phyloP scores from a whole-genome alignment of 257 asterid genomes.

The Fraxinus cuspidata region DNA sequence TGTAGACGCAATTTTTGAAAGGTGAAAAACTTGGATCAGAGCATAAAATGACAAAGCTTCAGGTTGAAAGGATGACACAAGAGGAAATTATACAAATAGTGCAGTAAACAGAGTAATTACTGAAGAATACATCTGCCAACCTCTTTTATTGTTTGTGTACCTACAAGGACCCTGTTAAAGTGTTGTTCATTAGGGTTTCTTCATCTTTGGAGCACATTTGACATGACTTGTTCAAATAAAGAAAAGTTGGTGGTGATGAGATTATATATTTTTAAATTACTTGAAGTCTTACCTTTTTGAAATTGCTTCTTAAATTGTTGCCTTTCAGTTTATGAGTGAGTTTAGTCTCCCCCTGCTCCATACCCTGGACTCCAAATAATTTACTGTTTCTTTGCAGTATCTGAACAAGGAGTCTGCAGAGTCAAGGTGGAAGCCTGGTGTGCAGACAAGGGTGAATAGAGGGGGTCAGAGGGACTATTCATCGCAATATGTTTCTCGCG shows the following conservation, averaged over 20 bases:
- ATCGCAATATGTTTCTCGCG: constrained; percentile 54
- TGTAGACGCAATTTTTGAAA: background rate
- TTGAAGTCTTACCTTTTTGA: background rate
- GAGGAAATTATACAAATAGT: background rate
- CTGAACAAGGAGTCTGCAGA: constrained; percentile 63
- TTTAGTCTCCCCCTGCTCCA: background rate
- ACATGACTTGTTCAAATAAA: background rate
- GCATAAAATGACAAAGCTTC: background rate
- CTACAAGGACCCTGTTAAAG: background rate
- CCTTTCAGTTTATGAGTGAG: constrained; percentile 13
- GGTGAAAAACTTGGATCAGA: background rate
- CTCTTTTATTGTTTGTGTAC: background rate
- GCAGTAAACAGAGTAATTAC: background rate
- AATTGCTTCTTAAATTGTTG: constrained; percentile 17
- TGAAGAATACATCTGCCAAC: background rate
- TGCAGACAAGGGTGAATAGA: constrained; percentile 63
- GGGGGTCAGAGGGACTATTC: constrained; percentile 64
- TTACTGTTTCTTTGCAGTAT: constrained; percentile 46
- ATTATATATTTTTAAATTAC: background rate
- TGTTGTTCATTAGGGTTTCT: background rate
- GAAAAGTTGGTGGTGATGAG: background rate
- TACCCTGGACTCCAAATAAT: background rate
- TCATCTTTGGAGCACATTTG: background rate
- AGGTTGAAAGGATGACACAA: background rate
- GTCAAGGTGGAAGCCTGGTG: constrained; percentile 64